Evolutionary conservation across 2,329 filamentous ascomycete genomes (phyloP).

Genomic region (Cordyceps fumosorosea): DNA sequence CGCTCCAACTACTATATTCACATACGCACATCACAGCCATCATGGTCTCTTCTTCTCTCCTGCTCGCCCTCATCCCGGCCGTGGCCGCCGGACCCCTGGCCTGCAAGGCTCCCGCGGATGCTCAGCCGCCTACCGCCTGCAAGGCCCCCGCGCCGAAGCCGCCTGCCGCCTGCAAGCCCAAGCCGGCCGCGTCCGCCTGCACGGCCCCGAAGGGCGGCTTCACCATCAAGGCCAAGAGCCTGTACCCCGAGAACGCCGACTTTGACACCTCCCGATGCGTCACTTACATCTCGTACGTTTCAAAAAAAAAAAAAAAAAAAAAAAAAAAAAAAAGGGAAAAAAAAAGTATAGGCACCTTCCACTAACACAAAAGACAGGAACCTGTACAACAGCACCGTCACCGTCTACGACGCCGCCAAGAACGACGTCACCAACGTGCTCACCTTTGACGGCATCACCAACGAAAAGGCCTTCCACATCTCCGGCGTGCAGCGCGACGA

Average conservation of each 20-base stretch:
- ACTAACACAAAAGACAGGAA: neutral
- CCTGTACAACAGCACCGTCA: neutral
- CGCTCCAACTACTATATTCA: neutral
- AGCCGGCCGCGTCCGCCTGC: neutral
- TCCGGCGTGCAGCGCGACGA: conserved; percentile 31
- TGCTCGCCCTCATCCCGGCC: neutral
- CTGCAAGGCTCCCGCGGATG: neutral
- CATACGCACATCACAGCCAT: neutral
- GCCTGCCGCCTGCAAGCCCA: neutral
- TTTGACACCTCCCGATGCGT: conserved; percentile 17
- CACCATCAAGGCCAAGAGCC: conserved; percentile 10
- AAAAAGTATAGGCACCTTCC: too few species aligned
- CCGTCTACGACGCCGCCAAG: neutral
- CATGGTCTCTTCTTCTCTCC: neutral
- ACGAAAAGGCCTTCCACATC: conserved; percentile 13
- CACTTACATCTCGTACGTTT: conserved; percentile 17
- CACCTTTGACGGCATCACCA: conserved; percentile 24
- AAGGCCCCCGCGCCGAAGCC: neutral
- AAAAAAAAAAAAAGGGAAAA: too few species aligned
- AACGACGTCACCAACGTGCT: conserved; percentile 13
- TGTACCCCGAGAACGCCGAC: conserved; percentile 21
- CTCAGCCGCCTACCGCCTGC: neutral
- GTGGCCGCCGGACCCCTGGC: neutral
- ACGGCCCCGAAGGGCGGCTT: neutral
- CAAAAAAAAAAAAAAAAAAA: too few species aligned